These are phyloP conservation scores for Ceriops zippeliana DNA, from an alignment of 345 rosid genomes.

Conservation along the genomic window DNA sequence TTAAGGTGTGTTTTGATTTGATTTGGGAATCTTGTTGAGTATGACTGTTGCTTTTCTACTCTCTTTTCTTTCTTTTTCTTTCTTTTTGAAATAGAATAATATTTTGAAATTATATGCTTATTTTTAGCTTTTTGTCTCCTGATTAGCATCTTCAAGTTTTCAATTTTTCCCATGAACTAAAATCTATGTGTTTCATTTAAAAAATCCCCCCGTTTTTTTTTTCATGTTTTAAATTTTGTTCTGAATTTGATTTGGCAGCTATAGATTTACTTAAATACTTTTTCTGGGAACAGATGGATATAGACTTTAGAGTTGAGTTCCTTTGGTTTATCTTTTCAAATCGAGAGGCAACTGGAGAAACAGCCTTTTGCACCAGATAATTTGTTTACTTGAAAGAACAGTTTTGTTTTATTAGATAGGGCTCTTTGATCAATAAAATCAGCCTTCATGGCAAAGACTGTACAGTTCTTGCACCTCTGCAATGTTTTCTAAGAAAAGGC, in stretches of 20 bases:
- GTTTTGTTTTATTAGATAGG: neutral
- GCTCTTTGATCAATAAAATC: slow-evolving; percentile 20
- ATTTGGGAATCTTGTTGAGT: slow-evolving; percentile 12
- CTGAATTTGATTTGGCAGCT: neutral
- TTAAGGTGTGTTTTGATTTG: slow-evolving; percentile 9
- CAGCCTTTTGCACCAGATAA: slow-evolving; percentile 1
- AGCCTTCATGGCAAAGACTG: neutral
- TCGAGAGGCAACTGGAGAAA: neutral
- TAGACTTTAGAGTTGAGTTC: neutral
- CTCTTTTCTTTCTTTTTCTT: neutral
- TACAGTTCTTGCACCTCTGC: too few species aligned
- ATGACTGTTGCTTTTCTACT: neutral
- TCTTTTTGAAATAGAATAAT: neutral
- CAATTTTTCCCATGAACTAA: too few species aligned
- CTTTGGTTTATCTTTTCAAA: neutral
- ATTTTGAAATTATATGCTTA: neutral
- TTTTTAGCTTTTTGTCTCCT: neutral
- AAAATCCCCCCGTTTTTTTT: neutral
- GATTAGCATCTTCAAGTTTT: too few species aligned
- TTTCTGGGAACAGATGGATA: too few species aligned
- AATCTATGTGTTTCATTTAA: neutral
- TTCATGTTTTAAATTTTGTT: neutral
- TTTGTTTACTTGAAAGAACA: neutral
- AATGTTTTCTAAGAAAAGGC: too few species aligned
- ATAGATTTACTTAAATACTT: too few species aligned